phyloP scores from a whole-genome alignment of 2,329 filamentous ascomycete species.

The Arthrinium puccinioides region DNA sequence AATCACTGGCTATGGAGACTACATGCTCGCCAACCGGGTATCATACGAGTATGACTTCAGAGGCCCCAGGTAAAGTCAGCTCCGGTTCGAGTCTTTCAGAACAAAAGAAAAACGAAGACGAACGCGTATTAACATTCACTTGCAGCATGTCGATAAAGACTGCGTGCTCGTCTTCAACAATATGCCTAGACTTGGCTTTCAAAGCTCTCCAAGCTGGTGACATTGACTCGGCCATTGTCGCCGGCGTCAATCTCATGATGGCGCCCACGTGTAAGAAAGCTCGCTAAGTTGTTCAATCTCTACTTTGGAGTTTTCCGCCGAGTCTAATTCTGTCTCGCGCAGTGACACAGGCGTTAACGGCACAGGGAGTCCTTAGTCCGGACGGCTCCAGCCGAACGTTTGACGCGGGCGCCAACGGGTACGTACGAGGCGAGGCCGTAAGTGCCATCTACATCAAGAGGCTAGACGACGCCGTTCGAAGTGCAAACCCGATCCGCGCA shows the following conservation, averaged over 20 bases:
- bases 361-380: too few species aligned
- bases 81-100: too few species aligned
- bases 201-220: background rate
- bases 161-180: background rate
- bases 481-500: background rate
- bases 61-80: too few species aligned
- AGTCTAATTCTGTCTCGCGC: background rate
- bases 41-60: too few species aligned
- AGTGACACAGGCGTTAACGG: constrained; percentile 10
- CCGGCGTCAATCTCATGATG: background rate
- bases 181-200: background rate
- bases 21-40: too few species aligned
- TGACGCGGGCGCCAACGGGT: background rate
- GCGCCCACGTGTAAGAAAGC: background rate
- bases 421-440: background rate
- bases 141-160: background rate
- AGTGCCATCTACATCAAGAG: background rate
- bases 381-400: background rate
- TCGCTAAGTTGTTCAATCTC: background rate
- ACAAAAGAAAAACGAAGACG: too few species aligned
- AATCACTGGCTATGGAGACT: too few species aligned
- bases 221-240: background rate
- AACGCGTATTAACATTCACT: too few species aligned
- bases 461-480: background rate
- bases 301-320: background rate